Percentiles rank a stretch among this genome's conserved stretches.
These are phyloP conservation scores for Populus alba DNA, from an alignment of 345 rosid genomes.

Conservation along the genomic window DNA sequence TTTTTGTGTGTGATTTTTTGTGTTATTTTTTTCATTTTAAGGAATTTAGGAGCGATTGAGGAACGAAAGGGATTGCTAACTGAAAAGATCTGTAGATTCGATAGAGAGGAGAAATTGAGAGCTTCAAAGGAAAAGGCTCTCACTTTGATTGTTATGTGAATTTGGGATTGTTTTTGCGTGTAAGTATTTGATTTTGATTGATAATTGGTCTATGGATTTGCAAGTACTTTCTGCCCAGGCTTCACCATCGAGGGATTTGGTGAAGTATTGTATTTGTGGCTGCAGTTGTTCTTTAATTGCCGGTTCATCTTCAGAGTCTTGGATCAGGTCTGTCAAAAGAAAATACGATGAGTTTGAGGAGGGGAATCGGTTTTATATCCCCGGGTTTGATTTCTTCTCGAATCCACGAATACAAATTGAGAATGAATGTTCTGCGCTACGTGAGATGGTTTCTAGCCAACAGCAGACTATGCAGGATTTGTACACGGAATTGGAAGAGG, in stretches of 20 bases:
- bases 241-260: constrained; percentile 28
- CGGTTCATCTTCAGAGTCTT: constrained; percentile 28
- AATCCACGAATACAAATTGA: constrained; percentile 75
- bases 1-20: background rate
- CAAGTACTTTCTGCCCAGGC: constrained; percentile 23
- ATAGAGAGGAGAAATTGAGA: constrained; percentile 24
- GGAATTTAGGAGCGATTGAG: constrained; percentile 16
- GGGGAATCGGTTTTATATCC: constrained; percentile 43
- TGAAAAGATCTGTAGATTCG: constrained; percentile 18
- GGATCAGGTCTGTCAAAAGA: constrained; percentile 71
- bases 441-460: constrained; percentile 73
- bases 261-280: constrained; percentile 61
- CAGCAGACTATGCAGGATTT: constrained; percentile 69
- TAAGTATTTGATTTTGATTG: constrained; percentile 27
- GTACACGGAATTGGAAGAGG: constrained; percentile 76
- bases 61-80: constrained; percentile 19
- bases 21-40: background rate
- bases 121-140: background rate
- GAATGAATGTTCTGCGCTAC: constrained; percentile 68
- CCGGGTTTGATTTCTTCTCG: constrained; percentile 46
- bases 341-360: constrained; percentile 61
- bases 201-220: constrained; percentile 48
- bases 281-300: constrained; percentile 46
- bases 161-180: background rate
- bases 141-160: background rate